These are phyloP conservation scores for Austroboletus niveus DNA, from an alignment of 1,284 basidiomycete species.

Conservation along the genomic window DNA sequence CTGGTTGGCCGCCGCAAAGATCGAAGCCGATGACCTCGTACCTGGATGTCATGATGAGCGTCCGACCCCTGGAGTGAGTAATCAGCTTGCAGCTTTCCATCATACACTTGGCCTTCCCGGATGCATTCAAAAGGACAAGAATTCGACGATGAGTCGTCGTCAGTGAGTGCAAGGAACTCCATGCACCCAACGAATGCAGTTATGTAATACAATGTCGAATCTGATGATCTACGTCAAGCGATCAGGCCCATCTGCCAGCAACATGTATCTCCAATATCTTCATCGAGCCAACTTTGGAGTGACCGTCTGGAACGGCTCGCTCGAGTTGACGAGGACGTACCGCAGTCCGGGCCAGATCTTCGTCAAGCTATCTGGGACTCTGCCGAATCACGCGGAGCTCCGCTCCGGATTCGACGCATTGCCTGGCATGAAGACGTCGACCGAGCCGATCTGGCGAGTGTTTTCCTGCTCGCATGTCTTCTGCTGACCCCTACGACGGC, in stretches of 20 bases:
- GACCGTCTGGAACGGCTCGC: slow-evolving; percentile 23
- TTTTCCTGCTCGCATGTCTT: too few species aligned
- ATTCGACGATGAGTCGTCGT: slow-evolving; percentile 28
- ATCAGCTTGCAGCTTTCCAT: slow-evolving; percentile 5
- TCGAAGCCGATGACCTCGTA: slow-evolving; percentile 24
- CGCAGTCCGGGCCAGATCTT: slow-evolving; percentile 21
- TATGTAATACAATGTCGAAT: slow-evolving; percentile 22
- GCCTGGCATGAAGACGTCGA: too few species aligned
- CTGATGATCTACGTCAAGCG: slow-evolving; percentile 9
- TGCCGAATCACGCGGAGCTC: slow-evolving; percentile 12
- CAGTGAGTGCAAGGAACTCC: slow-evolving; percentile 25
- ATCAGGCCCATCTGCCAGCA: background rate
- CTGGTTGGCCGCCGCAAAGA: slow-evolving; percentile 19
- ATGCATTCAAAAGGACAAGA: slow-evolving; percentile 12
- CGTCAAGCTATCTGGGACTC: slow-evolving; percentile 13
- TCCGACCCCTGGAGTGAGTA: too few species aligned
- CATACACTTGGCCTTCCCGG: slow-evolving; percentile 18
- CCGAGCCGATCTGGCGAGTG: too few species aligned
- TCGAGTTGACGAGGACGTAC: slow-evolving; percentile 21
- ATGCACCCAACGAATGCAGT: slow-evolving; percentile 20
- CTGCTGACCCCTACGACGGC: too few species aligned
- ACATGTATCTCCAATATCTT: too few species aligned
- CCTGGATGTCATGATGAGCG: slow-evolving; percentile 1
- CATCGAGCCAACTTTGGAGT: slow-evolving; percentile 15
- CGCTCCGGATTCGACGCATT: slow-evolving; percentile 8